Conservation (phyloP, 495 filamentous ascomycete species). For the Tetracladium setigerum region DNA sequence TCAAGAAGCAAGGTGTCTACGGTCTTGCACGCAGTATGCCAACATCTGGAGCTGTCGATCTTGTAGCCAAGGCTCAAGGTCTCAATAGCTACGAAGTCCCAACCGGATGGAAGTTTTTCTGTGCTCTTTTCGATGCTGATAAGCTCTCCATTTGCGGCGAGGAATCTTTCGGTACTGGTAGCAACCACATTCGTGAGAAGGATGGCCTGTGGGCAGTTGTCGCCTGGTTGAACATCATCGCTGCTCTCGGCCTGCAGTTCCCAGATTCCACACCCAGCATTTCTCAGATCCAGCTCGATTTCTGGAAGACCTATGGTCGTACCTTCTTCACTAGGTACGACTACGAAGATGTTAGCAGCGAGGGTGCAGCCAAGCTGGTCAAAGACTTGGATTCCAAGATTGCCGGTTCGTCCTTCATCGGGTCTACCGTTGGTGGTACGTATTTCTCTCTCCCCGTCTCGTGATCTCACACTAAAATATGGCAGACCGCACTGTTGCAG, state of each 20-base stretch:
- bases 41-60: slow-evolving; percentile 88
- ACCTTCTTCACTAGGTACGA: slow-evolving; percentile 99
- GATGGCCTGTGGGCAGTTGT: slow-evolving; percentile 96
- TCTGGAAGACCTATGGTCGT: slow-evolving; percentile 94
- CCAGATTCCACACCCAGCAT: slow-evolving; percentile 75
- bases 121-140: slow-evolving; percentile 90
- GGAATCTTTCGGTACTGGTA: slow-evolving; percentile 97
- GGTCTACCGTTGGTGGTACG: slow-evolving; percentile 66
- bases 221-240: slow-evolving; percentile 98
- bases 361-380: slow-evolving; percentile 83
- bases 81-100: slow-evolving; percentile 93
- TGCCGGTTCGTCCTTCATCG: slow-evolving; percentile 61
- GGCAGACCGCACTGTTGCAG: slow-evolving; percentile 64
- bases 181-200: slow-evolving; percentile 98
- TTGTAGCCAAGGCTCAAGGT: slow-evolving; percentile 90
- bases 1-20: slow-evolving; percentile 92
- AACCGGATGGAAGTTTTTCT: slow-evolving; percentile 99
- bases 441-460: slow-evolving; percentile 3
- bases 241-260: slow-evolving; percentile 79
- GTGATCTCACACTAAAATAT: background rate
- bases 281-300: slow-evolving; percentile 88
- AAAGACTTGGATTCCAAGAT: slow-evolving; percentile 66
- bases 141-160: slow-evolving; percentile 99
- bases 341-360: slow-evolving; percentile 88
- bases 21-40: slow-evolving; percentile 96